A percentile compares a stretch with the other conserved stretches of the same genome.
phyloP scores from a whole-genome alignment of 352 stramenopile genomes.

The Pythium aristosporum region DNA sequence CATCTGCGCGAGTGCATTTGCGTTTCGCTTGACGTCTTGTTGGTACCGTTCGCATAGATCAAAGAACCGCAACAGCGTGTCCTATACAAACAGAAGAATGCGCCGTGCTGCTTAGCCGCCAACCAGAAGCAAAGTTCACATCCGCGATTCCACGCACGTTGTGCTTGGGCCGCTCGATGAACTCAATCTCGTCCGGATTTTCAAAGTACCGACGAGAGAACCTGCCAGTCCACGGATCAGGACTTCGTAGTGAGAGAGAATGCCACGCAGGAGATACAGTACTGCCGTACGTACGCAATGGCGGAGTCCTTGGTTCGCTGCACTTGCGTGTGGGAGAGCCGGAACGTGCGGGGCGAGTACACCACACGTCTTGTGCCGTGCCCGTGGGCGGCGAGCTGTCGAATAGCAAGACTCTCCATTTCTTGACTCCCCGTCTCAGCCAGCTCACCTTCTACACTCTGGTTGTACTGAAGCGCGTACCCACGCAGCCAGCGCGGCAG shows the following conservation, averaged over 20 bases:
- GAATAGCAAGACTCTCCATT: slow-evolving; percentile 39
- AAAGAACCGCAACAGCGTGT: slow-evolving; percentile 65
- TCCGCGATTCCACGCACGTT: slow-evolving; percentile 27
- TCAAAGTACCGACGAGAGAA: slow-evolving; percentile 62
- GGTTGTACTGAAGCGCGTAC: slow-evolving; percentile 65
- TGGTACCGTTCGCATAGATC: slow-evolving; percentile 63
- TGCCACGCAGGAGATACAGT: background rate
- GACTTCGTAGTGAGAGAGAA: background rate
- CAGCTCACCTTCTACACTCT: slow-evolving; percentile 40
- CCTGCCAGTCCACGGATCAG: slow-evolving; percentile 17
- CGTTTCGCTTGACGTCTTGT: slow-evolving; percentile 53
- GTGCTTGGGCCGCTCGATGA: slow-evolving; percentile 46
- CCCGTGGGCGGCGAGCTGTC: slow-evolving; percentile 28
- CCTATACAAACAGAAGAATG: slow-evolving; percentile 24
- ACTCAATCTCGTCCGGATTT: slow-evolving; percentile 49
- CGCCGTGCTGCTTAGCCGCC: background rate
- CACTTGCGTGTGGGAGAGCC: slow-evolving; percentile 61
- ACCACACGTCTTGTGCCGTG: slow-evolving; percentile 5
- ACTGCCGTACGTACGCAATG: slow-evolving; percentile 37
- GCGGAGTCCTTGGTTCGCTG: slow-evolving; percentile 58
- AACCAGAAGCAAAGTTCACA: background rate
- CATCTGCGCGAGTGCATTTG: slow-evolving; percentile 38
- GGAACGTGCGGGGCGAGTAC: slow-evolving; percentile 39
- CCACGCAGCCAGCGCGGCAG: slow-evolving; percentile 51
- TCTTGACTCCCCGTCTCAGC: slow-evolving; percentile 35